Percentiles rank a stretch among this genome's conserved stretches.
These are phyloP conservation scores for Eutrema heterophyllum DNA, from an alignment of 345 rosid species.

Conservation along the genomic window DNA sequence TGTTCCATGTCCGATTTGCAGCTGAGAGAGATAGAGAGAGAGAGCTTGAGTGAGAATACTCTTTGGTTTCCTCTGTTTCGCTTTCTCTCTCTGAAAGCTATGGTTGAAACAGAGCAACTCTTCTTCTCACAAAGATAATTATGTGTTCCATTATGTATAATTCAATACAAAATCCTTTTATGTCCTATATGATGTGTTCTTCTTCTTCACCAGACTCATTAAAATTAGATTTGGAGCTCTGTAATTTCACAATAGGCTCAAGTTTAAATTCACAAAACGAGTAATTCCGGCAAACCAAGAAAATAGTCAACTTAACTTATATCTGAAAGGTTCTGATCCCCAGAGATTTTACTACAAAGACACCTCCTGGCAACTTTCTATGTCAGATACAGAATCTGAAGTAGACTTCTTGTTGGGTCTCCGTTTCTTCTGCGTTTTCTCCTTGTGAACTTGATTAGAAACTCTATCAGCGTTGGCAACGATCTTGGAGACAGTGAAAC, in stretches of 20 bases:
- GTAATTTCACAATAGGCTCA: background rate
- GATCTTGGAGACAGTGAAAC: constrained; percentile 82
- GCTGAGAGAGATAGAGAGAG: constrained; percentile 39
- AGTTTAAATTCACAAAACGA: background rate
- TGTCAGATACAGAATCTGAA: constrained; percentile 8
- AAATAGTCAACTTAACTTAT: background rate
- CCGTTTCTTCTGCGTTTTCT: constrained; percentile 43
- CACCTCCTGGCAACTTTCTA: background rate
- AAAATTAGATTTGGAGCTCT: background rate
- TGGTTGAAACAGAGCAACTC: background rate
- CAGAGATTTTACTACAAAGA: background rate
- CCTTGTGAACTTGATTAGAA: constrained; percentile 39
- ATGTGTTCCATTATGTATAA: constrained; percentile 12
- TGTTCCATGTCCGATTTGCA: constrained; percentile 75
- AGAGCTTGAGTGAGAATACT: background rate
- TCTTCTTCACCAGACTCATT: background rate
- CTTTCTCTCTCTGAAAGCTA: background rate
- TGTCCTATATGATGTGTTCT: constrained; percentile 2
- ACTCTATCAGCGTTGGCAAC: constrained; percentile 80
- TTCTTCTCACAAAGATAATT: background rate
- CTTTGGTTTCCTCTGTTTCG: background rate
- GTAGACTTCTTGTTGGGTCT: constrained; percentile 29
- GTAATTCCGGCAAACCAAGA: background rate
- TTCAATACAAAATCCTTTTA: constrained; percentile 5
- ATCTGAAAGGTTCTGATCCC: background rate